A percentile compares a stretch with the other conserved stretches of the same genome.
Evolutionary conservation across 2,329 filamentous ascomycete species (phyloP).

Genomic region (Scedosporium boydii): DNA sequence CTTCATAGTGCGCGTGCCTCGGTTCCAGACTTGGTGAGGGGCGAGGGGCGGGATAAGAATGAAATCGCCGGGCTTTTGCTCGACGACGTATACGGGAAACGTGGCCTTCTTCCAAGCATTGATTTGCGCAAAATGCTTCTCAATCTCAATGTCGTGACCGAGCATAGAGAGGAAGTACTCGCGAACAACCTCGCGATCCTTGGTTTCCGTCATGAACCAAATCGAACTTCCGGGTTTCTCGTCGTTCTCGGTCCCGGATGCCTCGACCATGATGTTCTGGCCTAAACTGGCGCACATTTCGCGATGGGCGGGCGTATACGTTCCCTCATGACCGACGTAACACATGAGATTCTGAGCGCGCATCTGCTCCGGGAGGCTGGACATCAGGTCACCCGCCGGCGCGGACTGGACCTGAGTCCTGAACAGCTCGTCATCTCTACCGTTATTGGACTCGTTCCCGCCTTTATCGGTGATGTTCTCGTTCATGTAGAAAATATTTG

Average conservation of each 20-base stretch:
- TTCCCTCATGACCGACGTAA: constrained; percentile 95
- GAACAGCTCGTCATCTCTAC: constrained; percentile 18
- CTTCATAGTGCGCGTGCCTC: constrained; percentile 91
- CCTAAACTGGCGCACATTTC: constrained; percentile 97
- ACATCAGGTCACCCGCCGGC: constrained; percentile 87
- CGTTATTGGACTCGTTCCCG: constrained; percentile 19
- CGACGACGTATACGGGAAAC: constrained; percentile 85
- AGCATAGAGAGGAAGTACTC: constrained; percentile 91
- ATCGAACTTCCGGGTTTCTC: constrained; percentile 82
- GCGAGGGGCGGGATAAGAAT: constrained; percentile 88
- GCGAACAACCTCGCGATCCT: constrained; percentile 79
- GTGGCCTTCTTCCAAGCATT: constrained; percentile 93
- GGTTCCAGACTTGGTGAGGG: constrained; percentile 97
- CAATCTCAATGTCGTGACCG: constrained; percentile 93
- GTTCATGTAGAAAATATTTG: constrained; percentile 82
- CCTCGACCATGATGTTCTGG: constrained; percentile 97
- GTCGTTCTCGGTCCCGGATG: constrained; percentile 62
- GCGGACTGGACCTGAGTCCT: constrained; percentile 50
- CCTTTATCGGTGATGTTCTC: constrained; percentile 52
- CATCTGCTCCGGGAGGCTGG: constrained; percentile 76
- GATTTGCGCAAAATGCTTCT: constrained; percentile 92
- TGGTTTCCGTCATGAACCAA: constrained; percentile 98
- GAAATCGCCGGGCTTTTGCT: constrained; percentile 84
- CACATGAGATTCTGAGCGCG: constrained; percentile 96
- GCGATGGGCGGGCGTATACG: constrained; percentile 87